Conservation (phyloP, 2,329 filamentous ascomycete species). For the Zopfia rhizophila region DNA sequence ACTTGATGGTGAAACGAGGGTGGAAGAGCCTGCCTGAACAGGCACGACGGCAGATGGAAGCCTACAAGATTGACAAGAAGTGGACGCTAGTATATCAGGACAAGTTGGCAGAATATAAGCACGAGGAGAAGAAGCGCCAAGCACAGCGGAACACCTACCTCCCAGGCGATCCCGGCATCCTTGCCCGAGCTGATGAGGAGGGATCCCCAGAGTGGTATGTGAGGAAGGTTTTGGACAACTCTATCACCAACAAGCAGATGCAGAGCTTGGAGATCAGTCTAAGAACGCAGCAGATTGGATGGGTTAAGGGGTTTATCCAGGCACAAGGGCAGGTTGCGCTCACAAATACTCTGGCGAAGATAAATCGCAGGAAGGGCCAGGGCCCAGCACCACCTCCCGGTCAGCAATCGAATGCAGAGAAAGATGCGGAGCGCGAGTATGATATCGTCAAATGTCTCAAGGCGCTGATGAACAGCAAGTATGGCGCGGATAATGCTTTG, state of each 20-base stretch:
- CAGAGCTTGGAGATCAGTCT: constrained; percentile 94
- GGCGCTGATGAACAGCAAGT: constrained; percentile 99
- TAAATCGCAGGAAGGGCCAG: constrained; percentile 85
- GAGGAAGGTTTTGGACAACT: constrained; percentile 95
- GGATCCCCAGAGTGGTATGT: constrained; percentile 99
- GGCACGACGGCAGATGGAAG: constrained; percentile 93
- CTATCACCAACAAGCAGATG: constrained; percentile 88
- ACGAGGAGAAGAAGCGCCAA: constrained; percentile 87
- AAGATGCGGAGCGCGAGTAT: constrained; percentile 90
- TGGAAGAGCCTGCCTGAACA: constrained; percentile 98
- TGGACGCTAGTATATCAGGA: constrained; percentile 98
- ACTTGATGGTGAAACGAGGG: constrained; percentile 95
- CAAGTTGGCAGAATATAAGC: constrained; percentile 90
- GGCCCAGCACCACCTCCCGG: constrained; percentile 73
- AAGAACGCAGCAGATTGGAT: constrained; percentile 93
- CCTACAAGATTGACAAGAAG: constrained; percentile 93
- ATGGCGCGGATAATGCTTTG: constrained; percentile 94
- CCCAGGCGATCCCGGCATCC: constrained; percentile 73
- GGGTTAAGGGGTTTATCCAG: constrained; percentile 97
- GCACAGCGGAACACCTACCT: constrained; percentile 72
- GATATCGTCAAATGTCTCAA: constrained; percentile 98
- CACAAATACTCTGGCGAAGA: constrained; percentile 91
- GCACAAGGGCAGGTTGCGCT: constrained; percentile 96
- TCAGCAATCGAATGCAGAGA: constrained; percentile 68
- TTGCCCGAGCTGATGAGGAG: constrained; percentile 88